Percentiles rank a stretch among this genome's conserved stretches.
Evolutionary conservation across 2,329 filamentous ascomycete species (phyloP).

Genomic region (Uncinocarpus reesii): DNA sequence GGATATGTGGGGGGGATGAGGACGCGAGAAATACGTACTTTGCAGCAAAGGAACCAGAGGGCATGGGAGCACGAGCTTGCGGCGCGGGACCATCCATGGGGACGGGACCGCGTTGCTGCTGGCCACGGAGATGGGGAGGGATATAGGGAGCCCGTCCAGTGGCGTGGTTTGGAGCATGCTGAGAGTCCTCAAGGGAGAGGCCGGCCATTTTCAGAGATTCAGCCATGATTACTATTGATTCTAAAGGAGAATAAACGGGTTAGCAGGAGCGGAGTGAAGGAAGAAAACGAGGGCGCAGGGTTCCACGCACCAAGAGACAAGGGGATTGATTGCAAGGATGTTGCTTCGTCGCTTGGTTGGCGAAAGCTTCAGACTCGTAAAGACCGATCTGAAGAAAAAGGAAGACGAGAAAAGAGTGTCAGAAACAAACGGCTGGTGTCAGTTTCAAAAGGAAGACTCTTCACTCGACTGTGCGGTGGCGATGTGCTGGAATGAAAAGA

Average conservation of each 20-base stretch:
- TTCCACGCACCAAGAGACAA: neutral
- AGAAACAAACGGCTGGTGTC: neutral
- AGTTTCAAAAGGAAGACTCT: neutral
- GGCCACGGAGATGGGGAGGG: constrained; percentile 51
- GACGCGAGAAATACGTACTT: constrained; percentile 16
- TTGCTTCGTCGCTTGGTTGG: neutral
- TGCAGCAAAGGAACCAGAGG: constrained; percentile 29
- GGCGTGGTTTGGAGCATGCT: constrained; percentile 34
- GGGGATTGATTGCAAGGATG: neutral
- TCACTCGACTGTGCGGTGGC: constrained; percentile 11
- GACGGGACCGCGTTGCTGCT: constrained; percentile 24
- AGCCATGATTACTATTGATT: constrained; percentile 33
- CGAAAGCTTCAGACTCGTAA: neutral
- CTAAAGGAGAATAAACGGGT: neutral
- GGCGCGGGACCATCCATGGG: constrained; percentile 32
- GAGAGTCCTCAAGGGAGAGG: constrained; percentile 51
- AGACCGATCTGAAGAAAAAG: neutral
- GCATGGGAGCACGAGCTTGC: constrained; percentile 21
- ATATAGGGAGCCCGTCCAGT: constrained; percentile 54
- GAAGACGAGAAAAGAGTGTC: constrained; percentile 8
- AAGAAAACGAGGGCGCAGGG: neutral
- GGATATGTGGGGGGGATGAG: constrained; percentile 6
- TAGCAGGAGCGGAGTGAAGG: neutral
- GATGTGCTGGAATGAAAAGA: neutral
- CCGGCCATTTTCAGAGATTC: constrained; percentile 49